These are phyloP conservation scores for Scutellaria baicalensis DNA, from an alignment of 257 asterid genomes.

Conservation along the genomic window DNA sequence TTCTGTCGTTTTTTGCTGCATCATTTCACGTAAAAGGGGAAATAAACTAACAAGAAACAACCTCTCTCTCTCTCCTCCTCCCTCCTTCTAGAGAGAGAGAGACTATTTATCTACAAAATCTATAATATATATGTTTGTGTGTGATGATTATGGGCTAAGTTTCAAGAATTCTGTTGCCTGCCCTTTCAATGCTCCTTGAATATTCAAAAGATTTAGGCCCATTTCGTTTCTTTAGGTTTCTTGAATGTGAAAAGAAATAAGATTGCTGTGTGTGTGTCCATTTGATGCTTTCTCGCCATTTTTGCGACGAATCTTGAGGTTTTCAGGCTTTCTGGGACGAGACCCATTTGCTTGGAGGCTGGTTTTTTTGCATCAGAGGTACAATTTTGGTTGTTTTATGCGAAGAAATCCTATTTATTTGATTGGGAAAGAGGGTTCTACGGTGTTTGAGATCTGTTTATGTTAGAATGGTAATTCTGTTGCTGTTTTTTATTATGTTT, in stretches of 20 bases:
- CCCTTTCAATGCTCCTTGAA: background rate
- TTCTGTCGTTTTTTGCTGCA: constrained; percentile 27
- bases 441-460: constrained; percentile 38
- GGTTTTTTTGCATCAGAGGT: constrained; percentile 31
- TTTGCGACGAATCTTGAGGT: constrained; percentile 27
- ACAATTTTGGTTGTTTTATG: constrained; percentile 15
- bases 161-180: constrained; percentile 2
- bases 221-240: background rate
- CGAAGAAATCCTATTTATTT: background rate
- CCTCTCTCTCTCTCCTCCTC: constrained; percentile 13
- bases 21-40: constrained; percentile 13
- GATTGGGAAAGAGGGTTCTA: constrained; percentile 7
- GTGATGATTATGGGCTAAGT: constrained; percentile 12
- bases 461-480: constrained; percentile 7
- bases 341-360: constrained; percentile 22
- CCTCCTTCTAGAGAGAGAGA: background rate
- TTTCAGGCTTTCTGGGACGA: constrained; percentile 20
- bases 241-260: background rate
- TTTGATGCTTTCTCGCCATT: constrained; percentile 1
- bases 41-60: background rate
- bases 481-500: background rate
- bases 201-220: constrained; percentile 2
- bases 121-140: background rate
- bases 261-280: background rate
- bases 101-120: background rate